A percentile compares a stretch with the other conserved stretches of the same genome.
phyloP scores from a whole-genome alignment of 805 yeast species.

The Starmerella potacharoeniae region DNA sequence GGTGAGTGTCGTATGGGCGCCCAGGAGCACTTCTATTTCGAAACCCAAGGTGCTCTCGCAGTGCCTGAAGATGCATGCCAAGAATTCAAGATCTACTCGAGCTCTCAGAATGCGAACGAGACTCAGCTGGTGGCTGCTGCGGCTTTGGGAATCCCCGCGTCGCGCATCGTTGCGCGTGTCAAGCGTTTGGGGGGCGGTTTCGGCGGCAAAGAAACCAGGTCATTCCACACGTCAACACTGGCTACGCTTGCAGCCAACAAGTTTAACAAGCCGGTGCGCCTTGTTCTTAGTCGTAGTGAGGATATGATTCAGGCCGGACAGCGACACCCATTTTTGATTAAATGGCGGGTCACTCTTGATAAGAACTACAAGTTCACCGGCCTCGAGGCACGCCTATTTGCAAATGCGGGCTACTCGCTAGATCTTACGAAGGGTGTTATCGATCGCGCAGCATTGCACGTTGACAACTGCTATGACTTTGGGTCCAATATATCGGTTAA shows the following conservation, averaged over 20 bases:
- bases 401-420: conserved; percentile 41
- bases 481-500: conserved; percentile 32
- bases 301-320: conserved; percentile 40
- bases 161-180: conserved; percentile 33
- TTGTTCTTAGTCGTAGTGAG: conserved; percentile 34
- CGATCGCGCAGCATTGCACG: conserved; percentile 37
- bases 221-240: conserved; percentile 32
- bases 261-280: conserved; percentile 34
- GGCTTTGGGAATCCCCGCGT: conserved; percentile 35
- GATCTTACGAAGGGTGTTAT: conserved; percentile 41
- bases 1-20: conserved; percentile 36
- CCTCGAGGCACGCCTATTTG: conserved; percentile 32
- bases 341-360: conserved; percentile 36
- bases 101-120: conserved; percentile 38
- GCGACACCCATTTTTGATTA: conserved; percentile 37
- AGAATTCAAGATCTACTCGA: conserved; percentile 36
- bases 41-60: conserved; percentile 36
- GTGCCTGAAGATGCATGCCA: conserved; percentile 36
- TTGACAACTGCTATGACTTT: conserved; percentile 36
- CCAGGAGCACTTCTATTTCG: conserved; percentile 41
- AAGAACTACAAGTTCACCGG: conserved; percentile 34
- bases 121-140: conserved; percentile 36
- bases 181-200: conserved; percentile 42
- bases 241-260: conserved; percentile 37
- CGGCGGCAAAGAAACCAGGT: conserved; percentile 40